Conservation (phyloP, 2,329 filamentous ascomycete species). For the Orbilia oligospora region DNA sequence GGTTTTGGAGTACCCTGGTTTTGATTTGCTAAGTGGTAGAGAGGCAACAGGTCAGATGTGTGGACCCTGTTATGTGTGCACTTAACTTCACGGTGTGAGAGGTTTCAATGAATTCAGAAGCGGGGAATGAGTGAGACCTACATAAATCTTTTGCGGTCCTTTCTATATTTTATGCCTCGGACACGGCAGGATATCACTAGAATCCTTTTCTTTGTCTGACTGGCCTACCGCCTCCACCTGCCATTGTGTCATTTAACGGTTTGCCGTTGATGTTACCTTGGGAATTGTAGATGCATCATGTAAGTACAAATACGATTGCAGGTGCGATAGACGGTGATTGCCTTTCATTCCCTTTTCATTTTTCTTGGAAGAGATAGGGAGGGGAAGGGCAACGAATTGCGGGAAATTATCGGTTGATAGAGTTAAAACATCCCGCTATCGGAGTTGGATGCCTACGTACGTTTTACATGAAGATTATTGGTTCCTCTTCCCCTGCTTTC, state of each 20-base stretch:
- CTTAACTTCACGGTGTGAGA: background rate
- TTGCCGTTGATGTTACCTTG: background rate
- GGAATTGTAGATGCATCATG: background rate
- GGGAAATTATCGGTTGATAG: background rate
- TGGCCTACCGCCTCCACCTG: background rate
- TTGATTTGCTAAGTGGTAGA: conserved; percentile 16
- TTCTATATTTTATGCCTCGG: background rate
- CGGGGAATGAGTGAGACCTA: conserved; percentile 6
- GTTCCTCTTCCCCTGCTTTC: background rate
- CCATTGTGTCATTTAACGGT: background rate
- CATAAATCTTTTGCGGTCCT: background rate
- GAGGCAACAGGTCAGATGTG: conserved; percentile 21
- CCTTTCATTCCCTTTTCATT: background rate
- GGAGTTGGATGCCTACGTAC: conserved; percentile 25
- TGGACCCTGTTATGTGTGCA: background rate
- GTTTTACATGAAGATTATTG: background rate
- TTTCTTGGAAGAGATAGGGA: no score
- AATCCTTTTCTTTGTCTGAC: background rate
- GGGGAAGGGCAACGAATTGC: background rate
- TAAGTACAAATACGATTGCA: no score
- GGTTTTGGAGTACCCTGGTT: conserved; percentile 12
- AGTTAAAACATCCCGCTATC: conserved; percentile 13
- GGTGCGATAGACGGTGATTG: background rate
- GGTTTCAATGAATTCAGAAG: background rate
- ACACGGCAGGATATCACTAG: background rate